phyloP scores from a whole-genome alignment of 768 basidiomycete species.

The Russula compacta region DNA sequence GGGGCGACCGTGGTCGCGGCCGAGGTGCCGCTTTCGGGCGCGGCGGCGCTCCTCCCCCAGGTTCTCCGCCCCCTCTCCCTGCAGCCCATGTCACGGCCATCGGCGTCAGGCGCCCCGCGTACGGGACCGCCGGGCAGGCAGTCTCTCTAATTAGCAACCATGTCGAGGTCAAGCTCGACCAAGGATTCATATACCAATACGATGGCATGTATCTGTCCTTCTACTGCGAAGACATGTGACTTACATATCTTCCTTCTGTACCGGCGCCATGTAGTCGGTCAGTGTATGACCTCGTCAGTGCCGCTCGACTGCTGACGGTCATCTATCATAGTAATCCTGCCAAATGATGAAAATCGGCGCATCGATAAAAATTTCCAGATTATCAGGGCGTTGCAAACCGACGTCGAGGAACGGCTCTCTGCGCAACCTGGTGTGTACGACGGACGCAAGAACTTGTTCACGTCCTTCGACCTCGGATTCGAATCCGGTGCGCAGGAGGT shows the following conservation, averaged over 20 bases:
- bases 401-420: conserved; percentile 50
- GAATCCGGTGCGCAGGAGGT: conserved; percentile 42
- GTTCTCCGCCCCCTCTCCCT: conserved; percentile 12
- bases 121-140: too few relatives aligned
- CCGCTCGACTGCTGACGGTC: background rate
- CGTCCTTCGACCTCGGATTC: conserved; percentile 54
- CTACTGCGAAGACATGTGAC: background rate
- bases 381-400: conserved; percentile 51
- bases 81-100: conserved; percentile 39
- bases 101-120: conserved; percentile 59
- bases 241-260: background rate
- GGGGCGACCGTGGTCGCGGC: background rate
- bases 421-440: conserved; percentile 68
- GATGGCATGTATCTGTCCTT: conserved; percentile 44
- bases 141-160: conserved; percentile 52
- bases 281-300: conserved; percentile 20
- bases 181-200: conserved; percentile 61
- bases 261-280: conserved; percentile 29
- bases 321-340: conserved; percentile 45
- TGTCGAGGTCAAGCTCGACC: conserved; percentile 52
- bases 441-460: conserved; percentile 69
- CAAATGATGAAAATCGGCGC: conserved; percentile 36
- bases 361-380: conserved; percentile 60
- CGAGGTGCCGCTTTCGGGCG: background rate
- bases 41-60: background rate